Conservation (phyloP, 2,329 filamentous ascomycete genomes). For the Daldinia eschscholtzii region DNA sequence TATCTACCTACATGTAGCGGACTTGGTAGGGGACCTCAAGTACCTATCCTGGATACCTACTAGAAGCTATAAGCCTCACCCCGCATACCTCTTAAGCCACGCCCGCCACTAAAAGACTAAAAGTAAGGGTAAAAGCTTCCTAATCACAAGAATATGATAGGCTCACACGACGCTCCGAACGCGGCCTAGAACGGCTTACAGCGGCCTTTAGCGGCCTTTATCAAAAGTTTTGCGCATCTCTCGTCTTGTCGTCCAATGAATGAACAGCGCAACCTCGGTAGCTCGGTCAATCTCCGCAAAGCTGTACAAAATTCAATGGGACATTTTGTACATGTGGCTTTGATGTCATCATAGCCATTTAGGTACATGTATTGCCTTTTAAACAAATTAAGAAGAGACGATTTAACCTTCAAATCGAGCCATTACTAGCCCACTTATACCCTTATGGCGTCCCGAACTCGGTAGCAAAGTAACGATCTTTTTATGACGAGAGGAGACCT, state of each 20-base stretch:
- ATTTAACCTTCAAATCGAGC: background rate
- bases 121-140: background rate
- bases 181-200: conserved; percentile 33
- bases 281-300: conserved; percentile 29
- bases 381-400: background rate
- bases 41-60: background rate
- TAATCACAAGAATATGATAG: conserved; percentile 39
- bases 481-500: background rate
- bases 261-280: conserved; percentile 36
- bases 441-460: conserved; percentile 35
- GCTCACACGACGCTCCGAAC: conserved; percentile 25
- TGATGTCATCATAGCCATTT: conserved; percentile 39
- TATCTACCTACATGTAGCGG: too few species aligned
- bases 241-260: conserved; percentile 31
- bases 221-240: conserved; percentile 9
- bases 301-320: conserved; percentile 13
- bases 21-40: background rate
- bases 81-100: conserved; percentile 4
- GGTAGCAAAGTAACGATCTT: conserved; percentile 23
- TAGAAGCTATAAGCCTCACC: conserved; percentile 6
- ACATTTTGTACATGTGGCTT: conserved; percentile 31
- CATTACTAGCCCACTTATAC: conserved; percentile 22
- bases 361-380: conserved; percentile 1
- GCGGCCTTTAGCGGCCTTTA: conserved; percentile 26
- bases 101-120: background rate